Evolutionary conservation across 2,329 filamentous ascomycete genomes (phyloP).

Genomic region (Dryadomyces quercivorus): DNA sequence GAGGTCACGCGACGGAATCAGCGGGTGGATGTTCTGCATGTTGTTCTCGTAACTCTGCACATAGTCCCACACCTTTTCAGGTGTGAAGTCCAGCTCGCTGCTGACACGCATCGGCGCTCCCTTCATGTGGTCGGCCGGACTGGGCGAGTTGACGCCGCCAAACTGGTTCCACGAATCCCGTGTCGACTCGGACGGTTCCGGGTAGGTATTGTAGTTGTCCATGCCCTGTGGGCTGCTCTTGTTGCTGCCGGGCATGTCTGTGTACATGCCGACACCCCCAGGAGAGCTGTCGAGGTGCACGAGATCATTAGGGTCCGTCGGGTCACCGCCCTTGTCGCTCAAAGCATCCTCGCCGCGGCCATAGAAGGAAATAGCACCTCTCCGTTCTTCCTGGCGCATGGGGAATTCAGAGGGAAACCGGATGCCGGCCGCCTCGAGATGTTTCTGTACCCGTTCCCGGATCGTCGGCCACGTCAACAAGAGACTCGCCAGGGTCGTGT

Average conservation of each 20-base stretch:
- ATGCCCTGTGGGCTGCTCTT: slow-evolving; percentile 22
- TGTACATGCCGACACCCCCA: background rate
- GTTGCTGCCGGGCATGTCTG: slow-evolving; percentile 11
- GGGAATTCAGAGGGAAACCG: slow-evolving; percentile 58
- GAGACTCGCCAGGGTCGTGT: slow-evolving; percentile 81
- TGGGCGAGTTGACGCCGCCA: slow-evolving; percentile 34
- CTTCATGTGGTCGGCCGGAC: slow-evolving; percentile 20
- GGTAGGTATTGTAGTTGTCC: slow-evolving; percentile 32
- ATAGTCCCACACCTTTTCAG: slow-evolving; percentile 36
- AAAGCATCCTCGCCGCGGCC: slow-evolving; percentile 59
- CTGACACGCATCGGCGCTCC: slow-evolving; percentile 24
- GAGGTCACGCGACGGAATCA: slow-evolving; percentile 42
- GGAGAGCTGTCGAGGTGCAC: background rate
- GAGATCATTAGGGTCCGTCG: background rate
- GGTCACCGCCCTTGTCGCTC: background rate
- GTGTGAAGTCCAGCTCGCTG: slow-evolving; percentile 42
- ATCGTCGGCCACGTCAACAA: slow-evolving; percentile 65
- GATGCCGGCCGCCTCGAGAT: slow-evolving; percentile 36
- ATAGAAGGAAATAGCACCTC: slow-evolving; percentile 63
- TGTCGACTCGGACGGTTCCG: slow-evolving; percentile 38
- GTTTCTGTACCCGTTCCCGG: slow-evolving; percentile 43
- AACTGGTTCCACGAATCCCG: slow-evolving; percentile 48
- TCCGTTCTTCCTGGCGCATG: slow-evolving; percentile 59
- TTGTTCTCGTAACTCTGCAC: slow-evolving; percentile 46
- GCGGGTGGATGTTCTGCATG: slow-evolving; percentile 54